Percentiles rank a stretch among this genome's conserved stretches.
Evolutionary conservation across 345 rosid species (phyloP).

Genomic region (Eutrema yunnanense): DNA sequence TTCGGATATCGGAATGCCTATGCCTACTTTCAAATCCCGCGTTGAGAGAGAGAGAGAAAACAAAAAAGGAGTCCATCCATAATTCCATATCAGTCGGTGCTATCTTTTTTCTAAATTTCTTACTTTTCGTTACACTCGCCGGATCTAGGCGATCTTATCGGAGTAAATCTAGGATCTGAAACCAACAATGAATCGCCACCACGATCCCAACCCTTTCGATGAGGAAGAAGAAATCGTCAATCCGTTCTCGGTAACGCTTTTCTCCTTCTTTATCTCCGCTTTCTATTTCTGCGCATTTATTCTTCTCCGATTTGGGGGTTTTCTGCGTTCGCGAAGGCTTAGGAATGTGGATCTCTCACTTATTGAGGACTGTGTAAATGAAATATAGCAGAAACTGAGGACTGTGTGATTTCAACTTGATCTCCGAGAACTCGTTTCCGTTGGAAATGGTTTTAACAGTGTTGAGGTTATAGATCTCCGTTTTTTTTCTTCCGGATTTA

Average conservation of each 20-base stretch:
- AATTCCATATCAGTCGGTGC: conserved; percentile 14
- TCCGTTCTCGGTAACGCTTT: conserved; percentile 72
- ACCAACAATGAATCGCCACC: conserved; percentile 64
- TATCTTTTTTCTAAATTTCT: neutral
- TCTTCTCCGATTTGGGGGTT: neutral
- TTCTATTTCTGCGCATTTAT: neutral
- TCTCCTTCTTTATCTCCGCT: conserved; percentile 26
- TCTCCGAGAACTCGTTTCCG: no score
- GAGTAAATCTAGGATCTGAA: conserved; percentile 34
- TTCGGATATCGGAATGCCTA: no score
- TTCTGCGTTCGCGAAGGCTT: neutral
- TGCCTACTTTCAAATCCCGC: neutral
- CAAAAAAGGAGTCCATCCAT: neutral
- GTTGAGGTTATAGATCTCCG: conserved; percentile 9
- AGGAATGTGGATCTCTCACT: conserved; percentile 16
- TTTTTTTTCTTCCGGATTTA: neutral
- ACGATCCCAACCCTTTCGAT: conserved; percentile 90
- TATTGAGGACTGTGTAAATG: neutral
- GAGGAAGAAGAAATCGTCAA: conserved; percentile 77
- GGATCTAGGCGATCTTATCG: conserved; percentile 25
- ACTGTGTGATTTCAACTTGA: neutral
- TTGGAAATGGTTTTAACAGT: neutral
- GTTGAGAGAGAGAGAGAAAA: neutral
- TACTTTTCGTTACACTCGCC: neutral
- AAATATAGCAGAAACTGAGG: neutral